Evolutionary conservation across 2,329 filamentous ascomycete genomes (phyloP), one percentile per base, ranked within the genome.

Genomic region (Xylariaceae sp.): DNA sequence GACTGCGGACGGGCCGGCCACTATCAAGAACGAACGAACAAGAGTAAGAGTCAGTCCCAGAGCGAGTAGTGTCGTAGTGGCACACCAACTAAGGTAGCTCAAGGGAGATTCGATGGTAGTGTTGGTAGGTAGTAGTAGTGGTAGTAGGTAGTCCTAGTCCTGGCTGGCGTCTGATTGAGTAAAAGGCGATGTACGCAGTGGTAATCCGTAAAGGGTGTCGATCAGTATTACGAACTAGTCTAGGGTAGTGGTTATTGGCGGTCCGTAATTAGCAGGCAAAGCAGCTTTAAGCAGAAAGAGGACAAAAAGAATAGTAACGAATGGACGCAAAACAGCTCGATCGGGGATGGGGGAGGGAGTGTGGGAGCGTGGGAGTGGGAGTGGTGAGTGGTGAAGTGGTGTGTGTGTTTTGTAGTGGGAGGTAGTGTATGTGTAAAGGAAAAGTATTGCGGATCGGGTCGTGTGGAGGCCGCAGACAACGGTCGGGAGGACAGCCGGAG

Each of bases 311-410:
- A 65, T 65, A 57, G 57, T 56, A 68, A 69, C 61, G 66, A 68
- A 67, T 61, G 66, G 58, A 69, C 65, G 62, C 65, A 64, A 13
- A 41, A 65, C 67, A 60, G 67, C 68, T 69, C 61, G 61, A 58
- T 64, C 63, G 61, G 62, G 62, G 55, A 6, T 62, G 59, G 48
- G 17, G 10, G 48, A 30, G 23, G 30, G 23, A 30, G 23, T 30
- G 23, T 30, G 23, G 23, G 23, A 30, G 23, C 23, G 23, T 30
- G 23, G 23, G 23, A 30, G 23, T 30, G 23, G 23, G 23, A 30
- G 23, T 30, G 23, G 23, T 30, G 23, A 30, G 23, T 30, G 23
- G 23, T 30, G 23, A 30, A 30, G 23, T 30, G 23, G 23, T 30
- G 23, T 30, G 23, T 34, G 49, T 23, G 49, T 51, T 51, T 30